Percentiles rank a stretch among this genome's conserved stretches.
Evolutionary conservation across 1,284 basidiomycete genomes (phyloP).

Genomic region (Moesziomyces parantarcticus): DNA sequence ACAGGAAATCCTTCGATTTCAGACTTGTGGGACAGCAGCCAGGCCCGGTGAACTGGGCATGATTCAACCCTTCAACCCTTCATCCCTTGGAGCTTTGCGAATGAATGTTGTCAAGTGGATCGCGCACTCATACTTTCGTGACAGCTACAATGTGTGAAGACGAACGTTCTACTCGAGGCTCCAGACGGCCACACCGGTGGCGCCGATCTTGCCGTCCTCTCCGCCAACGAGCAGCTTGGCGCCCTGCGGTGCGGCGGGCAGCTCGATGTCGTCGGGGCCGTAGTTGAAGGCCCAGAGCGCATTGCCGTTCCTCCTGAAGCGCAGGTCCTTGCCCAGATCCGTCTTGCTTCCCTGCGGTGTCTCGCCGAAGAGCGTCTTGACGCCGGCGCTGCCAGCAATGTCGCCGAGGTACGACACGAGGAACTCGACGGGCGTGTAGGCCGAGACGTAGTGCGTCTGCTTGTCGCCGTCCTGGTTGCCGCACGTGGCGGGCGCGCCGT

Average conservation of each 20-base stretch:
- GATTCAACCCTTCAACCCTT: no score
- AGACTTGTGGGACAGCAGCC: no score
- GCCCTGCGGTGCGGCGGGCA: slow-evolving; percentile 30
- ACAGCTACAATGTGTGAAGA: background rate
- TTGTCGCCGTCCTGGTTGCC: slow-evolving; percentile 33
- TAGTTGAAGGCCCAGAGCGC: slow-evolving; percentile 55
- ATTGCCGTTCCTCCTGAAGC: slow-evolving; percentile 41
- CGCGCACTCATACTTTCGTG: no score
- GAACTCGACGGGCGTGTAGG: slow-evolving; percentile 40
- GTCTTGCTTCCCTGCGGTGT: slow-evolving; percentile 10
- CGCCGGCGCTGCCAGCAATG: slow-evolving; percentile 17
- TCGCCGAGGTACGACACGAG: slow-evolving; percentile 42
- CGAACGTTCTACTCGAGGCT: slow-evolving; percentile 10
- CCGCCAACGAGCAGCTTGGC: slow-evolving; percentile 34
- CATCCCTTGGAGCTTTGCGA: background rate
- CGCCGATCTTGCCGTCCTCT: slow-evolving; percentile 24
- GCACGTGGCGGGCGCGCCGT: slow-evolving; percentile 43
- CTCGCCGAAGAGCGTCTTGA: slow-evolving; percentile 33
- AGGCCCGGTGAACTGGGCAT: no score
- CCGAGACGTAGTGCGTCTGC: slow-evolving; percentile 47
- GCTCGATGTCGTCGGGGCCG: slow-evolving; percentile 30
- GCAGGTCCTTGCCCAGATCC: slow-evolving; percentile 40
- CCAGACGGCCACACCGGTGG: slow-evolving; percentile 38
- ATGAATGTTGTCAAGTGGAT: background rate
- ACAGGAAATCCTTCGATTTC: no score